These are phyloP conservation scores for Candida anglica DNA, from an alignment of 805 yeast genomes.

Conservation along the genomic window DNA sequence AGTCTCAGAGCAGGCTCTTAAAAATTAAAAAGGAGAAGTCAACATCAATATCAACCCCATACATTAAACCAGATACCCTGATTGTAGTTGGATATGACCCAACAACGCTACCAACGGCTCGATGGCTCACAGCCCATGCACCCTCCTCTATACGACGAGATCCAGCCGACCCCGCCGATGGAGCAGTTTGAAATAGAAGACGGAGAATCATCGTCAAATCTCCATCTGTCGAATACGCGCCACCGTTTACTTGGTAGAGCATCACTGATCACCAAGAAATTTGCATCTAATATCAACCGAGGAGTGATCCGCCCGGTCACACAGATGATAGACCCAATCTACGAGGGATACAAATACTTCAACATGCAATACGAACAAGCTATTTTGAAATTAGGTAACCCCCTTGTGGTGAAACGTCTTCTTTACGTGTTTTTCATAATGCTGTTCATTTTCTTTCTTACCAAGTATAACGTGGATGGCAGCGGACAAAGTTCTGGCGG, in stretches of 20 bases:
- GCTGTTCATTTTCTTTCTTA: conserved; percentile 50
- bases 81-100: too few relatives aligned
- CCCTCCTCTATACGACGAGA: too few relatives aligned
- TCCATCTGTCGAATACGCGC: too few relatives aligned
- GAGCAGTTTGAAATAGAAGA: conserved; percentile 38
- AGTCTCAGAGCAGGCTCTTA: too few relatives aligned
- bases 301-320: conserved; percentile 40
- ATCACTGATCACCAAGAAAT: conserved; percentile 26
- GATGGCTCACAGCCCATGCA: conserved; percentile 1
- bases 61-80: too few relatives aligned
- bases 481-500: conserved; percentile 35
- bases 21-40: too few relatives aligned
- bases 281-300: conserved; percentile 33
- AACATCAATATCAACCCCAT: too few relatives aligned
- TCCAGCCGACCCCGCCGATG: conserved; percentile 8
- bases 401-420: conserved; percentile 74
- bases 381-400: conserved; percentile 74
- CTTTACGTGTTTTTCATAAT: conserved; percentile 67
- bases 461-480: conserved; percentile 50
- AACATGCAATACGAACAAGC: conserved; percentile 49
- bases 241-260: conserved; percentile 38
- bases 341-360: conserved; percentile 41
- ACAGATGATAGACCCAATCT: conserved; percentile 47
- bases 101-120: conserved; percentile 1
- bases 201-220: too few relatives aligned